Evolutionary conservation across 345 rosid genomes (phyloP).

Genomic region (Raphanus sativus): DNA sequence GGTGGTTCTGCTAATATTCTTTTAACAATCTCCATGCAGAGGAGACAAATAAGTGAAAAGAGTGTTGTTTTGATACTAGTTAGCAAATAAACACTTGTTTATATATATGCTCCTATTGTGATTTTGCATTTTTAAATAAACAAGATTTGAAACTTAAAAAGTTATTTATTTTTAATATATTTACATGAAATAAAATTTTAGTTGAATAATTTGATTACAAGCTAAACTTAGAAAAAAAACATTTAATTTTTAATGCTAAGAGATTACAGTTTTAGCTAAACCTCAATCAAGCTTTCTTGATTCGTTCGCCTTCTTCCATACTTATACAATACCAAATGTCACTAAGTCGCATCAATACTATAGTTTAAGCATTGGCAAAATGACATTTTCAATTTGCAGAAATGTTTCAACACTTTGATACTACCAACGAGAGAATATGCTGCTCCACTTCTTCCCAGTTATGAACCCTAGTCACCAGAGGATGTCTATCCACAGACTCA

Average conservation of each 20-base stretch:
- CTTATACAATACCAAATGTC: conserved; percentile 13
- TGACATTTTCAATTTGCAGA: conserved; percentile 1
- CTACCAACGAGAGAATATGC: conserved; percentile 51
- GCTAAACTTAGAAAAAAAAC: background rate
- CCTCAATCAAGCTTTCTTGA: too few relatives aligned
- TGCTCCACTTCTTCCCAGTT: conserved; percentile 92
- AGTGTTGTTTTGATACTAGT: background rate
- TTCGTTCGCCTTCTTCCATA: conserved; percentile 6
- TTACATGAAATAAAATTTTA: background rate
- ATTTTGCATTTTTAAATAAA: background rate
- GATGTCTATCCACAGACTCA: conserved; percentile 60
- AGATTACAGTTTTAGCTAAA: background rate
- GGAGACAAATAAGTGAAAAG: background rate
- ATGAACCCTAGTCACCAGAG: conserved; percentile 77
- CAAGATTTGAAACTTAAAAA: background rate
- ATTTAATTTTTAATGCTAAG: background rate
- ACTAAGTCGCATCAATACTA: background rate
- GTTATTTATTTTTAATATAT: background rate
- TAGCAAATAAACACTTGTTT: background rate
- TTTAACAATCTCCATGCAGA: conserved; percentile 25
- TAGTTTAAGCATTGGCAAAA: background rate
- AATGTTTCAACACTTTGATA: conserved; percentile 41
- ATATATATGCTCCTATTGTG: background rate
- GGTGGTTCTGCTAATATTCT: conserved; percentile 12
- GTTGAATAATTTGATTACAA: background rate